phyloP scores from a whole-genome alignment of 2,329 filamentous ascomycete genomes.

The Aciculosporium take region DNA sequence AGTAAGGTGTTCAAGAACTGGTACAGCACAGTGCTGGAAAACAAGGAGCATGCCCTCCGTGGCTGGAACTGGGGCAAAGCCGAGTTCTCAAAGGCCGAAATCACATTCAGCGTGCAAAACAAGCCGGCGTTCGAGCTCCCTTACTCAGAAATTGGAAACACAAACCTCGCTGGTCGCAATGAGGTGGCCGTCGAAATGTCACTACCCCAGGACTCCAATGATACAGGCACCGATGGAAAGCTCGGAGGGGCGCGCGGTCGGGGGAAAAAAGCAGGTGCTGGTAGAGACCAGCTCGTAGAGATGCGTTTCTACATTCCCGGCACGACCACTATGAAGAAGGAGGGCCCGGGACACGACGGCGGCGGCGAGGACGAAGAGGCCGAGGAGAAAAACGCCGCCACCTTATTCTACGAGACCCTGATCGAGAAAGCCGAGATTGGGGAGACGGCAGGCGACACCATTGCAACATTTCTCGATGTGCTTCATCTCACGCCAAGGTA shows the following conservation, averaged over 20 bases:
- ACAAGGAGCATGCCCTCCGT: slow-evolving; percentile 82
- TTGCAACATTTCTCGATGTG: slow-evolving; percentile 92
- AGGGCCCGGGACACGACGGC: slow-evolving; percentile 61
- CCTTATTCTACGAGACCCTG: slow-evolving; percentile 93
- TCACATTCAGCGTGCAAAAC: slow-evolving; percentile 94
- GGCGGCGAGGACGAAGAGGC: slow-evolving; percentile 40
- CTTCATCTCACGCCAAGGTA: slow-evolving; percentile 90
- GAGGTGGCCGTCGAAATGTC: slow-evolving; percentile 94
- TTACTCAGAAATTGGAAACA: slow-evolving; percentile 95
- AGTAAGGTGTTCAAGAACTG: slow-evolving; percentile 93
- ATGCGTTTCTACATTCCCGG: slow-evolving; percentile 99
- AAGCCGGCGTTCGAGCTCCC: slow-evolving; percentile 92
- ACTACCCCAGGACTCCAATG: slow-evolving; percentile 54
- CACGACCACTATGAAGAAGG: slow-evolving; percentile 57
- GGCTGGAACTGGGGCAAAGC: slow-evolving; percentile 99
- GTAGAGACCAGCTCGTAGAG: slow-evolving; percentile 85
- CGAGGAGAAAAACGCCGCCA: slow-evolving; percentile 86
- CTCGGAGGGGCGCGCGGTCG: slow-evolving; percentile 59
- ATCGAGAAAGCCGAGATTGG: slow-evolving; percentile 99
- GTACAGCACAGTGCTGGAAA: slow-evolving; percentile 89
- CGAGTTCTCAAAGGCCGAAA: slow-evolving; percentile 88
- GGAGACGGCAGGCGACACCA: slow-evolving; percentile 95
- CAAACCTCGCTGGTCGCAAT: slow-evolving; percentile 92
- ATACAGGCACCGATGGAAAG: slow-evolving; percentile 58
- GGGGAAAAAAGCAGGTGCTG: slow-evolving; percentile 80